Conservation (phyloP, 768 basidiomycete species). For the Cystobasidium tubakii region DNA sequence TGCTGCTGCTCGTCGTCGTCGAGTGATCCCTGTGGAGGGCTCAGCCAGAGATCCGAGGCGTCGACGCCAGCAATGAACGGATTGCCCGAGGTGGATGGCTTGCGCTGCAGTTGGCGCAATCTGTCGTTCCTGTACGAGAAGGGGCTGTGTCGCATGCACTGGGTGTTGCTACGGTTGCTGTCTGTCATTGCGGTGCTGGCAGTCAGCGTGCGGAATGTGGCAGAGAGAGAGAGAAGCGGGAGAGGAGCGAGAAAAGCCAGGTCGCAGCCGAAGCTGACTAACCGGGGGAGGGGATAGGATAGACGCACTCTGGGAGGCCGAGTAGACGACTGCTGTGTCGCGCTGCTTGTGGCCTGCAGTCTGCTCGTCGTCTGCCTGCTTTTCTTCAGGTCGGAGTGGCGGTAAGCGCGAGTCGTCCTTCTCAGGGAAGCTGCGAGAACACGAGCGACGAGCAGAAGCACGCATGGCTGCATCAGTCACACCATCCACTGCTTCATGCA, state of each 20-base stretch:
- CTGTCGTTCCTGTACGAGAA: conserved; percentile 1
- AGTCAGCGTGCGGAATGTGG: background rate
- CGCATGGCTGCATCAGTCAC: too few species aligned
- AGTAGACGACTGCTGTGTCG: too few species aligned
- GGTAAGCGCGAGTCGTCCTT: background rate
- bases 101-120: conserved; percentile 1
- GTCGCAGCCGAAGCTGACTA: background rate
- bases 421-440: background rate
- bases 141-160: background rate
- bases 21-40: background rate
- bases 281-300: background rate
- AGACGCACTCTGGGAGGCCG: background rate
- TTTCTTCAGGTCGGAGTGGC: background rate
- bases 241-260: background rate
- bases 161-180: background rate
- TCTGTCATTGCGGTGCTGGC: background rate
- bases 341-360: too few species aligned
- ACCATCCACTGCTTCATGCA: too few species aligned
- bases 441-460: background rate
- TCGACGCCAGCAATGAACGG: conserved; percentile 30
- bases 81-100: background rate
- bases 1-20: background rate
- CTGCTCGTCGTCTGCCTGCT: background rate
- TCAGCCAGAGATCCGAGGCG: conserved; percentile 18
- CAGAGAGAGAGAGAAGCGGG: background rate